Conservation (phyloP, 805 yeast genomes). For the Starmerella ratchasimensis region DNA sequence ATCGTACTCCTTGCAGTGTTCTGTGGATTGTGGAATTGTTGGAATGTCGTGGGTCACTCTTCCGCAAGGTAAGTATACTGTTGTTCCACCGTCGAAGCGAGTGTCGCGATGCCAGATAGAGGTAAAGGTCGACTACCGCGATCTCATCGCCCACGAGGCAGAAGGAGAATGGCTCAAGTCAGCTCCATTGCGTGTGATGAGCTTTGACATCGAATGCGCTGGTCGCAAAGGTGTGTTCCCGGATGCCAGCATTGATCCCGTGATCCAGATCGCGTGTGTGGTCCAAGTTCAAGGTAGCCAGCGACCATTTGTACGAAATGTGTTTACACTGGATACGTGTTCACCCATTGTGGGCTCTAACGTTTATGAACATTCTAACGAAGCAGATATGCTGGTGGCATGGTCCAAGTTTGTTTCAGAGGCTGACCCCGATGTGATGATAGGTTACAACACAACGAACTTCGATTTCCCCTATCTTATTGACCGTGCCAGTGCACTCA, state of each 20-base stretch:
- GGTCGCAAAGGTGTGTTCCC: conserved; percentile 96
- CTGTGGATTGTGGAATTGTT: conserved; percentile 83
- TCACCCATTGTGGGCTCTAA: conserved; percentile 89
- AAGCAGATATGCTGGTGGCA: conserved; percentile 63
- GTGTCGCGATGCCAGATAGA: conserved; percentile 81
- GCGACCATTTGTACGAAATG: conserved; percentile 87
- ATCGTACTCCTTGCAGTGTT: conserved; percentile 68
- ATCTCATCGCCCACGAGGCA: conserved; percentile 65
- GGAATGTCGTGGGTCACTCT: conserved; percentile 95
- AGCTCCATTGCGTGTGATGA: conserved; percentile 85
- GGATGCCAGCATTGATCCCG: conserved; percentile 84
- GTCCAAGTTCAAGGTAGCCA: conserved; percentile 69
- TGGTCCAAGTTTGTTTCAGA: conserved; percentile 81
- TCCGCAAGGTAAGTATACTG: conserved; percentile 53
- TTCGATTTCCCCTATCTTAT: conserved; percentile 89
- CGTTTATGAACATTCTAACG: conserved; percentile 59
- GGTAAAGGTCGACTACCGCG: conserved; percentile 50
- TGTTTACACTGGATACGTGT: conserved; percentile 84
- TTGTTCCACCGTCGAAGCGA: conserved; percentile 3
- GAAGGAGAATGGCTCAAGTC: conserved; percentile 89
- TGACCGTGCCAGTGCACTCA: conserved; percentile 70
- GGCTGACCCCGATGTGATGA: conserved; percentile 89
- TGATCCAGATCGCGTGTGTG: conserved; percentile 93
- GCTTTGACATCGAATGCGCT: conserved; percentile 97
- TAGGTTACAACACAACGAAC: conserved; percentile 89